Evolutionary conservation across 2,329 filamentous ascomycete genomes (phyloP), one percentile per base, ranked within the genome.

Genomic region (Clonostachys byssicola): DNA sequence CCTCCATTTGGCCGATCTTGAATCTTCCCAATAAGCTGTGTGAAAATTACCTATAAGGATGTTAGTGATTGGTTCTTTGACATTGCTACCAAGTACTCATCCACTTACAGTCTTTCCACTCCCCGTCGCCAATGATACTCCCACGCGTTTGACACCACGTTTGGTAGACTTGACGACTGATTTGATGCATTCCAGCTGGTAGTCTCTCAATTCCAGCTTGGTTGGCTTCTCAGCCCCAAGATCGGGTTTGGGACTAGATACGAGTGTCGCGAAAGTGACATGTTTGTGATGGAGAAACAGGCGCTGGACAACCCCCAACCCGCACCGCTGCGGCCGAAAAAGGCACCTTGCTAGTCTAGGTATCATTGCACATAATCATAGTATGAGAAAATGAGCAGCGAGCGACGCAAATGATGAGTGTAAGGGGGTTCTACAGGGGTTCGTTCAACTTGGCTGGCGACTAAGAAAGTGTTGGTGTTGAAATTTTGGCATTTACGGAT

Each of bases 101-200:
- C 4, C 34, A 57, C 76, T 51, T 66, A 89, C 89, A 8, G 91
- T 96, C 65, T 96, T 96, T 6, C 91, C 91, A 52, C 88, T 84
- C 2, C 92, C 91, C 5, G 92, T 96, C 4, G 91, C 92, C 35
- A 96, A 66, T 0, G 92, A 96, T 6, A 96, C 79, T 0, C 91
- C 91, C 2, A 96, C 70, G 7, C 92, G 80, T 58, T 88, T 91
- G 54, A 92, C 82, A 1, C 91, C 91, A 34, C 80, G 67, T 4
- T 78, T 64, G 1, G 95, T 63, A 47, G 90, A 82, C 2, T 75
- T 67, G 2, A 95, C 68, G 4, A 96, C 88, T 0, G 90, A 84
- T 58, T 88, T 81, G 51, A 96, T 95, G 60, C 89, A 95, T 75
- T 96, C 90, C 71, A 94, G 85, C 63, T 96, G 92, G 60, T 96